Evolutionary conservation across 441 rosid species (phyloP).

Genomic region (Daphne laureola): DNA sequence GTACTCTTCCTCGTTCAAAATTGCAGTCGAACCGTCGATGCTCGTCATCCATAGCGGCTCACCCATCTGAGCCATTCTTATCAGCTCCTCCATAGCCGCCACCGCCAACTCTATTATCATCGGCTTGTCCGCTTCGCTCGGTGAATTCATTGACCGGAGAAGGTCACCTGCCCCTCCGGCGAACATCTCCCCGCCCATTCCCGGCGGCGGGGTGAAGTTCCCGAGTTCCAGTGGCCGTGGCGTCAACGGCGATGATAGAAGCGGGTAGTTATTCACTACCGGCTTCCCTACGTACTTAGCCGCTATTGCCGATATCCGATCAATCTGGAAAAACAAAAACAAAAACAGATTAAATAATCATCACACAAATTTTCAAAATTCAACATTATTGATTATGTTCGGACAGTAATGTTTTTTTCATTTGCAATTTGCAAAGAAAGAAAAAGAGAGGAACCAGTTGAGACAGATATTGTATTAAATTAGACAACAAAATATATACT

Average conservation of each 20-base stretch:
- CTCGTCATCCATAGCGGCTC: constrained; percentile 77
- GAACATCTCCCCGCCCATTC: constrained; percentile 46
- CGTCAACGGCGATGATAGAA: constrained; percentile 43
- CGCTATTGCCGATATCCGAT: constrained; percentile 78
- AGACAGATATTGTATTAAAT: too few species aligned
- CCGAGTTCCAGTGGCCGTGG: constrained; percentile 69
- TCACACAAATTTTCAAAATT: constrained; percentile 2
- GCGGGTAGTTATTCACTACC: constrained; percentile 49
- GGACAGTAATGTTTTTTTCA: too few species aligned
- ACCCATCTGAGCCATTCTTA: constrained; percentile 57
- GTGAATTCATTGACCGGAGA: constrained; percentile 49
- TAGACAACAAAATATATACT: too few species aligned
- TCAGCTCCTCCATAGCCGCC: constrained; percentile 83
- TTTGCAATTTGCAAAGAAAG: too few species aligned
- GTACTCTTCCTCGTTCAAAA: constrained; percentile 67
- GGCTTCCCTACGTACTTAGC: constrained; percentile 95
- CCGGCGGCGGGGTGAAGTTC: constrained; percentile 37
- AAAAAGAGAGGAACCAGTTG: too few species aligned
- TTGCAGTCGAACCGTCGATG: constrained; percentile 32
- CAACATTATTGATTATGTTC: too few species aligned
- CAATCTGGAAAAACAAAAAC: constrained; percentile 62
- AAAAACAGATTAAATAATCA: not conserved
- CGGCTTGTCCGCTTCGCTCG: constrained; percentile 61
- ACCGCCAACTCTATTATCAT: constrained; percentile 70
- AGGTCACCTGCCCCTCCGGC: constrained; percentile 66